Conservation (phyloP, 345 rosid genomes). For the Aquilaria yunnanensis region DNA sequence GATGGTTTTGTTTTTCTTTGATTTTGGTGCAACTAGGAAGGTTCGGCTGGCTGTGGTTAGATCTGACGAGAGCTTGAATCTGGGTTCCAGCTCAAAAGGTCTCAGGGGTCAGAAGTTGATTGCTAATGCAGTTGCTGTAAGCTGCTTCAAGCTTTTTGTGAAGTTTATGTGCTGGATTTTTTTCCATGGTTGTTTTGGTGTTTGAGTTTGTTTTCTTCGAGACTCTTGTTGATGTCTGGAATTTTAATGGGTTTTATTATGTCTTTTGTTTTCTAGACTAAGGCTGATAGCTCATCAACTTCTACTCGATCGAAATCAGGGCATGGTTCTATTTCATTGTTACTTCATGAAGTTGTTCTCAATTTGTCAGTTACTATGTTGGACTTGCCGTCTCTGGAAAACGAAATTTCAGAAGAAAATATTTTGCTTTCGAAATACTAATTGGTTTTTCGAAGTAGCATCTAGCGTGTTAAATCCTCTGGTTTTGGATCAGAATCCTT, state of each 20-base stretch:
- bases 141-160: not conserved
- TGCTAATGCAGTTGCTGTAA: constrained; percentile 78
- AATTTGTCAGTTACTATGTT: too few species aligned
- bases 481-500: too few species aligned
- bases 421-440: too few species aligned
- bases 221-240: not conserved
- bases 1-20: not conserved
- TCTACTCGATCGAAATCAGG: constrained; percentile 58
- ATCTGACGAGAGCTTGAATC: constrained; percentile 47
- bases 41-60: constrained; percentile 37
- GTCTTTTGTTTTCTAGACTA: constrained; percentile 40
- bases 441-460: too few species aligned
- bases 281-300: constrained; percentile 45
- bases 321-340: constrained; percentile 25
- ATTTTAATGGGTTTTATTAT: not conserved
- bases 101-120: constrained; percentile 39
- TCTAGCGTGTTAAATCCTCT: too few species aligned
- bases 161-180: not conserved
- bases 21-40: constrained; percentile 39
- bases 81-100: constrained; percentile 28
- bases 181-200: too few species aligned
- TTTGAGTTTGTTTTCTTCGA: not conserved
- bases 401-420: too few species aligned
- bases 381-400: too few species aligned
- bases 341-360: too few species aligned